phyloP scores from a whole-genome alignment of 306 rosid genomes.

The Pterocarpus santalinus region DNA sequence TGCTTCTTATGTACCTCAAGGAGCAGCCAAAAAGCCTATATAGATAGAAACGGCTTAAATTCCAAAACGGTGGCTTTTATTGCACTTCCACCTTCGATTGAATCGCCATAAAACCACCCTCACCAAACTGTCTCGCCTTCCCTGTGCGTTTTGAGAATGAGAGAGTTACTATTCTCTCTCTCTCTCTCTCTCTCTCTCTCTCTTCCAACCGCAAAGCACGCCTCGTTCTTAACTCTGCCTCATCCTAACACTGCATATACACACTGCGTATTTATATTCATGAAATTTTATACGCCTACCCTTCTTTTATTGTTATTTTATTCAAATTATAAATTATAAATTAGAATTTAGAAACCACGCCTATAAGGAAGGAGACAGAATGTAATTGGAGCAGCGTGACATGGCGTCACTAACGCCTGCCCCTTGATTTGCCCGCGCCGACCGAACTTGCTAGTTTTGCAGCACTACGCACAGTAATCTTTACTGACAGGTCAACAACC shows the following conservation, averaged over 20 bases:
- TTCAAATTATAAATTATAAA: slow-evolving; percentile 20
- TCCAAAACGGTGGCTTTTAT: slow-evolving; percentile 54
- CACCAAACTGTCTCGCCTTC: slow-evolving; percentile 52
- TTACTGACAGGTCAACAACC: slow-evolving; percentile 39
- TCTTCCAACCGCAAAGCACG: slow-evolving; percentile 59
- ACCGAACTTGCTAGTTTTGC: slow-evolving; percentile 20
- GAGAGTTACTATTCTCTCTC: slow-evolving; percentile 47
- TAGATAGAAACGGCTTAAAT: slow-evolving; percentile 37
- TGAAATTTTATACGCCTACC: slow-evolving; percentile 7
- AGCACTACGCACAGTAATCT: not conserved
- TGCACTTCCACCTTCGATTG: slow-evolving; percentile 51
- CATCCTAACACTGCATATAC: slow-evolving; percentile 1
- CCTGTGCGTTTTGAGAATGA: slow-evolving; percentile 33
- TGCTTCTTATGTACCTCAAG: not conserved
- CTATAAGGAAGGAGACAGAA: slow-evolving; percentile 28
- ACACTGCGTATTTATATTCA: slow-evolving; percentile 44
- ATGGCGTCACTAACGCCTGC: slow-evolving; percentile 58
- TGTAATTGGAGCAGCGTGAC: slow-evolving; percentile 41
- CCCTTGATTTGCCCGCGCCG: slow-evolving; percentile 46
- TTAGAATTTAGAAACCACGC: slow-evolving; percentile 32
- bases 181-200: slow-evolving; percentile 26
- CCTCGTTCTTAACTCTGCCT: slow-evolving; percentile 53
- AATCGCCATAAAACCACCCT: slow-evolving; percentile 62
- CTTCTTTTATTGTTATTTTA: not conserved
- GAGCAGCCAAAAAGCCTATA: slow-evolving; percentile 22